phyloP scores from a whole-genome alignment of 371 early-diverging fungal genomes.

The Apophysomyces trapeziformis region DNA sequence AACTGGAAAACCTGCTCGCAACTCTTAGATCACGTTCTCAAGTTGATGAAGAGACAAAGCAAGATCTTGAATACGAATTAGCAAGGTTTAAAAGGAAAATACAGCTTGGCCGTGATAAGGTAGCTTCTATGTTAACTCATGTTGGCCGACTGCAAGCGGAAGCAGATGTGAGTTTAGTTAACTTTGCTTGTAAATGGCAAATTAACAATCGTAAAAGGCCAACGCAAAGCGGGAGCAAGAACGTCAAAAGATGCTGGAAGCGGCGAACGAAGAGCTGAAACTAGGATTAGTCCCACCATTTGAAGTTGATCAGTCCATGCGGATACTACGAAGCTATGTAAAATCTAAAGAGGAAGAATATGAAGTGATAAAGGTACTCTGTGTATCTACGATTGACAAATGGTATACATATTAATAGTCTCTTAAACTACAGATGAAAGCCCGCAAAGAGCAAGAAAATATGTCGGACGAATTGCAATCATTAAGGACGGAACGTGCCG shows the following conservation, averaged over 20 bases:
- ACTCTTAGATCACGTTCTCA: slow-evolving; percentile 13
- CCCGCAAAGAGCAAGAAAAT: slow-evolving; percentile 17
- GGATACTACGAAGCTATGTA: slow-evolving; percentile 10
- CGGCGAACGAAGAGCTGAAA: slow-evolving; percentile 18
- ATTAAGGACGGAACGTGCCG: slow-evolving; percentile 23
- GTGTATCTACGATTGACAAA: neutral
- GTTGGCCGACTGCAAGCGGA: slow-evolving; percentile 32
- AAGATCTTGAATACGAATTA: slow-evolving; percentile 20
- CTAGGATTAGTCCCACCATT: slow-evolving; percentile 7
- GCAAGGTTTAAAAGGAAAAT: slow-evolving; percentile 20
- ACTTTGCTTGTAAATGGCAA: neutral
- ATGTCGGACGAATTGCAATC: slow-evolving; percentile 20
- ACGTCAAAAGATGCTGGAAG: slow-evolving; percentile 21
- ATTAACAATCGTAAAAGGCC: slow-evolving; percentile 19
- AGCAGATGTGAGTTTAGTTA: slow-evolving; percentile 19
- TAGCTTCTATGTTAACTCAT: slow-evolving; percentile 25
- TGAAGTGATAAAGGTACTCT: slow-evolving; percentile 15
- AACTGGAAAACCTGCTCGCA: slow-evolving; percentile 51
- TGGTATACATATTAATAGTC: neutral
- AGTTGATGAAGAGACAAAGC: slow-evolving; percentile 19
- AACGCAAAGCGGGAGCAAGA: slow-evolving; percentile 32
- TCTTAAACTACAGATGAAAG: slow-evolving; percentile 15
- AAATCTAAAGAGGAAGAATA: slow-evolving; percentile 16
- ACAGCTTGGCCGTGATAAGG: slow-evolving; percentile 13
- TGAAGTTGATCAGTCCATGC: slow-evolving; percentile 7